Evolutionary conservation across 2,329 filamentous ascomycete genomes (phyloP).

Genomic region (Sarocladium strictum): DNA sequence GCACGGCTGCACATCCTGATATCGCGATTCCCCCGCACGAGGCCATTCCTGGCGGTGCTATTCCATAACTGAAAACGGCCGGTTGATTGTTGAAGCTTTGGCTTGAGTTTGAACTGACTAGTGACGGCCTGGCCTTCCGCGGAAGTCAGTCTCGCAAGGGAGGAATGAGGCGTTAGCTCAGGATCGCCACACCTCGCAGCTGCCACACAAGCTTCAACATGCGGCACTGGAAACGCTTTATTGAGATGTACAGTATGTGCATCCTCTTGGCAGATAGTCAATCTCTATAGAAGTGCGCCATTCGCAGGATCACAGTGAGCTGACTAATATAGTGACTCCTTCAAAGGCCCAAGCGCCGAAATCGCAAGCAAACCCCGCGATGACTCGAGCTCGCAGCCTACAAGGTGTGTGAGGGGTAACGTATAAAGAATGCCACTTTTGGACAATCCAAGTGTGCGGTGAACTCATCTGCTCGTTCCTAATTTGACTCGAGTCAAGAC

Average conservation of each 20-base stretch:
- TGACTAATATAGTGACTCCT: neutral
- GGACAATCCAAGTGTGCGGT: neutral
- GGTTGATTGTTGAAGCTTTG: neutral
- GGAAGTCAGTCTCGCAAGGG: neutral
- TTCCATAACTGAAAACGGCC: conserved; percentile 1
- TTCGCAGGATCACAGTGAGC: neutral
- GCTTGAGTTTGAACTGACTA: neutral
- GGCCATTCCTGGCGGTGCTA: neutral
- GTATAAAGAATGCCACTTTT: neutral
- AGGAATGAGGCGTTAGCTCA: neutral
- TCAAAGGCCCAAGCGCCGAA: neutral
- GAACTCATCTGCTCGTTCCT: neutral
- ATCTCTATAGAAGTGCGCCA: neutral
- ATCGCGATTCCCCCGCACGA: neutral
- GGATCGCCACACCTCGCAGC: neutral
- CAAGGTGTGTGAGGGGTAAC: neutral
- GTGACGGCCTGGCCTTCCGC: neutral
- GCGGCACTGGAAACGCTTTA: no score
- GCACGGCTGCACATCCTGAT: neutral
- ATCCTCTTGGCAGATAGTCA: no score
- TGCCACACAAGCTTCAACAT: no score
- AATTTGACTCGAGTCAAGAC: neutral
- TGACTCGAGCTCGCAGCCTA: neutral
- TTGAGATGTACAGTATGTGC: no score
- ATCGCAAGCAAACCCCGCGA: neutral